Percentiles rank a stretch among this genome's conserved stretches.
phyloP scores from a whole-genome alignment of 2,329 filamentous ascomycete genomes.

The Alternaria rosae region DNA sequence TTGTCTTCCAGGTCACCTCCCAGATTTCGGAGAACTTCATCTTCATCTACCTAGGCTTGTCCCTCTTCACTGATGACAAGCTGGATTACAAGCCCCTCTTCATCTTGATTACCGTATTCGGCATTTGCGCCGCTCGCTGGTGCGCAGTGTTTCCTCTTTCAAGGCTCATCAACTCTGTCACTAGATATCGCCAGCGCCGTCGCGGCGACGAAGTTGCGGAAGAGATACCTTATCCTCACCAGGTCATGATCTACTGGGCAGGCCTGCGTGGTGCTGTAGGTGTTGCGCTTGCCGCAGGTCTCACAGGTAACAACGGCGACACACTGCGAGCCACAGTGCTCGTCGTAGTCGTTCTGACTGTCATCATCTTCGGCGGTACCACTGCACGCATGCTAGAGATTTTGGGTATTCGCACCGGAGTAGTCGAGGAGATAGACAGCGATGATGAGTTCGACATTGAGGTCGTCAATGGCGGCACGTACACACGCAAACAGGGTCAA shows the following conservation, averaged over 20 bases:
- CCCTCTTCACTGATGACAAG: constrained; percentile 88
- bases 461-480: constrained; percentile 69
- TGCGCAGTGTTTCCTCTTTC: constrained; percentile 94
- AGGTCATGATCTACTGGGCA: constrained; percentile 99
- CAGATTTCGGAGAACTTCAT: constrained; percentile 99
- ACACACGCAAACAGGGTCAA: constrained; percentile 79
- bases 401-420: constrained; percentile 91
- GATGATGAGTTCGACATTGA: constrained; percentile 99
- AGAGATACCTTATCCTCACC: constrained; percentile 92
- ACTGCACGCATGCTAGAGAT: constrained; percentile 98
- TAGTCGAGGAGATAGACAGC: constrained; percentile 95
- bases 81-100: constrained; percentile 93
- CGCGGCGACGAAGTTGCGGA: constrained; percentile 73
- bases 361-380: constrained; percentile 98
- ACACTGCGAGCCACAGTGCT: constrained; percentile 93
- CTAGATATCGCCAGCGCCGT: constrained; percentile 81
- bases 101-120: constrained; percentile 89
- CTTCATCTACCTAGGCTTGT: constrained; percentile 96
- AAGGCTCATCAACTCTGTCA: constrained; percentile 88
- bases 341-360: constrained; percentile 94
- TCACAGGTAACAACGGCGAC: constrained; percentile 81
- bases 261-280: constrained; percentile 94
- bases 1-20: constrained; percentile 91
- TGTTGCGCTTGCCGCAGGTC: constrained; percentile 88
- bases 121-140: constrained; percentile 92